Conservation (phyloP, 2,329 filamentous ascomycete genomes). For the Stagonosporopsis cucurbitacearum region DNA sequence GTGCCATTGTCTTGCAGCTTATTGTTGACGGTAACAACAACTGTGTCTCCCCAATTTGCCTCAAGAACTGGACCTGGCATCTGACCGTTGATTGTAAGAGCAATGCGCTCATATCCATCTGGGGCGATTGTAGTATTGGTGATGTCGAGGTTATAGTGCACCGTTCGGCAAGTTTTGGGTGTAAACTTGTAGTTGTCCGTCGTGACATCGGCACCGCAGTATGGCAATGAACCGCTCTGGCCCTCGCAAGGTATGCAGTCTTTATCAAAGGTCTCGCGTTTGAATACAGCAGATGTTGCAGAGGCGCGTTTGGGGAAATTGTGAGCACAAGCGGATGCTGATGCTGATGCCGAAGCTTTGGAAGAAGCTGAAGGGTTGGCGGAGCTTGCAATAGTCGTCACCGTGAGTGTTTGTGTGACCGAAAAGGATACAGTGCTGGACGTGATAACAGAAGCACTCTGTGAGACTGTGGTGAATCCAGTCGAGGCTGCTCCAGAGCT, state of each 20-base stretch:
- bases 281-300: slow-evolving; percentile 5
- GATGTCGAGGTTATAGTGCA: slow-evolving; percentile 39
- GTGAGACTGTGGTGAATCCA: neutral
- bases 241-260: slow-evolving; percentile 38
- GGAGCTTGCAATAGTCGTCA: slow-evolving; percentile 15
- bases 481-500: neutral
- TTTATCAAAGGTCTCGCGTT: slow-evolving; percentile 7
- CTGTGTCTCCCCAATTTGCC: slow-evolving; percentile 61
- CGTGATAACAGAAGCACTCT: neutral
- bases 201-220: slow-evolving; percentile 45
- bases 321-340: slow-evolving; percentile 16
- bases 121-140: slow-evolving; percentile 55
- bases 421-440: neutral
- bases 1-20: slow-evolving; percentile 52
- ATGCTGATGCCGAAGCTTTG: slow-evolving; percentile 15
- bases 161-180: slow-evolving; percentile 48
- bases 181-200: slow-evolving; percentile 47
- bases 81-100: slow-evolving; percentile 77
- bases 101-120: slow-evolving; percentile 70
- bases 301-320: slow-evolving; percentile 6
- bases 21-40: slow-evolving; percentile 45
- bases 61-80: slow-evolving; percentile 75
- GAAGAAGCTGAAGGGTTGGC: slow-evolving; percentile 14
- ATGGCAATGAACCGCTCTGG: slow-evolving; percentile 39
- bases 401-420: slow-evolving; percentile 5